Percentiles rank a stretch among this genome's conserved stretches.
phyloP scores from a whole-genome alignment of 2,329 filamentous ascomycete genomes.

The Periconia sp. region DNA sequence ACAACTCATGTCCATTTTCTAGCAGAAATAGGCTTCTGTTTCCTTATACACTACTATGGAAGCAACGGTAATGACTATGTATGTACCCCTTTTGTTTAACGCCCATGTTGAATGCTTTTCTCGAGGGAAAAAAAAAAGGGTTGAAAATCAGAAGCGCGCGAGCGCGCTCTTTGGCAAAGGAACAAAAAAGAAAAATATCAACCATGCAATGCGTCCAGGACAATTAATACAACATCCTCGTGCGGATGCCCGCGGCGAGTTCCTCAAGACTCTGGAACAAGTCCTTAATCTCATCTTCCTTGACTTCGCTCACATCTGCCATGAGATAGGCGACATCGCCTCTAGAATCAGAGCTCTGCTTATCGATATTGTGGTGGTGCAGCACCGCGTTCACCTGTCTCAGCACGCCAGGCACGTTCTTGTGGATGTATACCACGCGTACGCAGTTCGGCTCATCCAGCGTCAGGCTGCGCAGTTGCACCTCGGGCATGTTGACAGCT shows the following conservation, averaged over 20 bases:
- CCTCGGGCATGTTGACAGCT: conserved; percentile 96
- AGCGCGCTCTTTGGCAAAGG: not conserved
- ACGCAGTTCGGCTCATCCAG: conserved; percentile 87
- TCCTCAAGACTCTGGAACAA: conserved; percentile 81
- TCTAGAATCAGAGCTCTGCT: conserved; percentile 95
- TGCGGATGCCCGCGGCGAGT: conserved; percentile 62
- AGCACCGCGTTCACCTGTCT: conserved; percentile 94
- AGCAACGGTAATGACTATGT: not conserved
- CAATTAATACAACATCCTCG: conserved; percentile 51
- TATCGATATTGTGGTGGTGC: conserved; percentile 95
- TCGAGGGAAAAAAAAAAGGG: not conserved
- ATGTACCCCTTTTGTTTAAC: not conserved
- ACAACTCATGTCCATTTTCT: no score
- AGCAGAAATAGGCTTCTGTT: no score
- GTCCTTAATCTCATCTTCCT: conserved; percentile 77
- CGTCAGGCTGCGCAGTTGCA: conserved; percentile 84
- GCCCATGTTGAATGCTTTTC: conserved; percentile 3
- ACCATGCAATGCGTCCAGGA: no score
- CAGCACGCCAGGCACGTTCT: conserved; percentile 93
- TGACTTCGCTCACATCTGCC: conserved; percentile 92
- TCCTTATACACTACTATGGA: not conserved
- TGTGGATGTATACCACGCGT: conserved; percentile 94
- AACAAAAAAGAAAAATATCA: not conserved
- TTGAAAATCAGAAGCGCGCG: not conserved
- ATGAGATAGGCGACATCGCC: conserved; percentile 95